Base-by-base conservation (phyloP, 2,329 filamentous ascomycete species). In the Cryphonectria naterciae region DNA sequence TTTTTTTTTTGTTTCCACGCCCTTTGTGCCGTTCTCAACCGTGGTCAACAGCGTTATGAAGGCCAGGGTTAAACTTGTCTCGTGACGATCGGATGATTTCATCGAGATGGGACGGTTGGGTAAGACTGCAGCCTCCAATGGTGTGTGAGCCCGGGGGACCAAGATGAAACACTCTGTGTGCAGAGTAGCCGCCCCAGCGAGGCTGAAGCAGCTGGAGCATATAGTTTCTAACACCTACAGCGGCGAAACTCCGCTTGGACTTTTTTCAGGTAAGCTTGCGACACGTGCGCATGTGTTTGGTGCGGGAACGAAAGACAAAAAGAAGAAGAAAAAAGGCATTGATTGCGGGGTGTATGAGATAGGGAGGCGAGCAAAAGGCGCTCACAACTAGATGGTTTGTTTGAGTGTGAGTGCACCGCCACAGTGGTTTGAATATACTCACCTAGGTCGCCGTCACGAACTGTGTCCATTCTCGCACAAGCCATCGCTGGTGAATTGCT, bases 221-320 rank as follows among this genome's bases (percentile, higher is more conserved):
- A 49, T 35, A 54, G 46, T 56, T 56, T 70, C 69, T 70, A 68
- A 70, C 43, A 54, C 65, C 46, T 54, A 49, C 46, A 22, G 46
- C 28, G 52, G 43, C 68, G 68, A 62, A 68, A 70, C 65, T 32
- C 69, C 65, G 46, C 60, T 58, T 41, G 4, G 37, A 32, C 60
- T 13, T 28, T 68, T 68, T 70, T 25, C 28, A 68, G 69, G 35
- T n/a, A 68, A 46, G 58, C 60, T 70, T 68, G 65, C 69, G 69
- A 70, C 5, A n/a, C 10, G 46, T 58, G 54, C 17, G 28, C 54
- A 25, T 68, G 58, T 60, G 28, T 58, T 69, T 54, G 46, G 58
- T 62, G 52, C 54, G 32, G 32, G 32, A 32, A n/a, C n/a, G 32
- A 32, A 4, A 32, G 32, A 32, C 0, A 4, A 3, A 32, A 4